Conservation (phyloP, 192 early-diverging fungal species). For the Nowakowskiella sp. region DNA sequence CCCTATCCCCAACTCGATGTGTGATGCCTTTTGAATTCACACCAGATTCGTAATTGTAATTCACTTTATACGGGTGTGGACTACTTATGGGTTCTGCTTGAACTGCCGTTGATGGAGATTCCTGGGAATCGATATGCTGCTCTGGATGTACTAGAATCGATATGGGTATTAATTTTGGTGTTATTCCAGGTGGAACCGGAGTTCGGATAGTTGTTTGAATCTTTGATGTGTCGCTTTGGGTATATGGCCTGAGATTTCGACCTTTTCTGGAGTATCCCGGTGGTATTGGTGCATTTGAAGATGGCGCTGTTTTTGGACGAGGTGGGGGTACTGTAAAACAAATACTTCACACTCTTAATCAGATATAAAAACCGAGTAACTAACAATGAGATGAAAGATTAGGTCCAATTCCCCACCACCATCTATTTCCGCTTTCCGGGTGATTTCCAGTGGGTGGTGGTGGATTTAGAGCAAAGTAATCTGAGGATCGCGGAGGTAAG, state of each 20-base stretch:
- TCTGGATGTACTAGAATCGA: neutral
- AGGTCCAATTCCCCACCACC: constrained; percentile 44
- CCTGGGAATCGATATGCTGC: constrained; percentile 14
- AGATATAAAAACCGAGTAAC: constrained; percentile 9
- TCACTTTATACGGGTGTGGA: neutral
- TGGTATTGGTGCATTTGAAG: constrained; percentile 14
- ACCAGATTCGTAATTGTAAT: neutral
- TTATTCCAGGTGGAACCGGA: neutral
- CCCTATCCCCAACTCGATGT: constrained; percentile 21
- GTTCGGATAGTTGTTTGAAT: neutral
- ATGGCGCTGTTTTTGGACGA: constrained; percentile 19
- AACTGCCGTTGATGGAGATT: neutral
- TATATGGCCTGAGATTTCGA: neutral
- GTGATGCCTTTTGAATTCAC: neutral
- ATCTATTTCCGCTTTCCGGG: constrained; percentile 38
- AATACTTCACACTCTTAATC: neutral
- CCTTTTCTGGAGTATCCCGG: neutral
- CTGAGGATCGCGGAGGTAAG: constrained; percentile 24
- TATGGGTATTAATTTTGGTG: neutral
- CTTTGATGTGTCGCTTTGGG: neutral
- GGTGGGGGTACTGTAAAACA: constrained; percentile 15
- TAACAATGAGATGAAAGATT: constrained; percentile 31
- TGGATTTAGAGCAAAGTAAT: constrained; percentile 39
- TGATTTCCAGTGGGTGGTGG: constrained; percentile 42
- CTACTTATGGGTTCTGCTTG: neutral